Percentiles rank a stretch among this genome's conserved stretches.
Conservation (phyloP, 495 filamentous ascomycete genomes). For the Xylaria acuta region DNA sequence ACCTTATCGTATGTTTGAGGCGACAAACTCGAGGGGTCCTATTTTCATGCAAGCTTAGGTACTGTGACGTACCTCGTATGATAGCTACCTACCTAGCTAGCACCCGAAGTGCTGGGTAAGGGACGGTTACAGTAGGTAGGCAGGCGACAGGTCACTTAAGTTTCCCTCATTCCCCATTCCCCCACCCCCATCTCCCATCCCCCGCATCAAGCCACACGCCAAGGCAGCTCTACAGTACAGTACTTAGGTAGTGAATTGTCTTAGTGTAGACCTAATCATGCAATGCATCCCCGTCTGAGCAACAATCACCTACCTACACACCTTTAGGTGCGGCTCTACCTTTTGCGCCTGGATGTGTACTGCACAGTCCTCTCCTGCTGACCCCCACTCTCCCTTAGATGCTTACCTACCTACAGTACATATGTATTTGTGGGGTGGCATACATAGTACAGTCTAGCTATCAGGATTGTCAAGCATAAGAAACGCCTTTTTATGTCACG, state of each 20-base stretch:
- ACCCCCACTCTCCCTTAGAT: not conserved
- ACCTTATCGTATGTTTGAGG: not conserved
- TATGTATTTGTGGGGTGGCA: not conserved
- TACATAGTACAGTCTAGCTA: not conserved
- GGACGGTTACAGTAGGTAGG: too few species aligned
- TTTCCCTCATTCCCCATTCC: not conserved
- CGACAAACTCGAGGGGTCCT: not conserved
- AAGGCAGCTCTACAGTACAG: too few species aligned
- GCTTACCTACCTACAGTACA: not conserved
- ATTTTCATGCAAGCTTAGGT: not conserved
- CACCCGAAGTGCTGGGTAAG: not conserved
- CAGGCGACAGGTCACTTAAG: not conserved
- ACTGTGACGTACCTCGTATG: not conserved
- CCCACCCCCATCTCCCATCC: not conserved
- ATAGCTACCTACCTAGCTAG: not conserved
- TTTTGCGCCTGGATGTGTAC: not conserved
- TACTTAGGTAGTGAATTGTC: conserved; percentile 4
- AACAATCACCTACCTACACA: not conserved
- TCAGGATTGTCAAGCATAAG: not conserved
- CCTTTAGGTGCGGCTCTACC: conserved; percentile 13
- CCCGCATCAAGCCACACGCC: conserved; percentile 20
- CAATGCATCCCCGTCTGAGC: not conserved
- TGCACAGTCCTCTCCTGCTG: not conserved
- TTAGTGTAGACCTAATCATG: conserved; percentile 2
- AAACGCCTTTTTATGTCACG: not conserved